Base-by-base conservation (phyloP, 441 rosid genomes). In the Adansonia rubrostipa region DNA sequence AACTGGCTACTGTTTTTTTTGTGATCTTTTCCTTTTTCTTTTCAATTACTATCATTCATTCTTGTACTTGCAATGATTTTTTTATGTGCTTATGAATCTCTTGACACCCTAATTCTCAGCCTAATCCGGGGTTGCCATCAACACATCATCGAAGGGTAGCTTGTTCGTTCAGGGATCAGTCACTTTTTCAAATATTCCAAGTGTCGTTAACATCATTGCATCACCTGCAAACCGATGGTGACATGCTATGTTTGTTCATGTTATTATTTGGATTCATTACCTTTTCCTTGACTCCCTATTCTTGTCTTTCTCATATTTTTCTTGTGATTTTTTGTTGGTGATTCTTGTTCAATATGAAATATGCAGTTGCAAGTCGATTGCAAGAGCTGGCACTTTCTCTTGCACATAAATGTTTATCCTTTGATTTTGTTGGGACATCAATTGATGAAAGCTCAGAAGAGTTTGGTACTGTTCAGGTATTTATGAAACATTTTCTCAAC, bases 361-460 rank as follows among this genome's bases (percentile, higher is more conserved):
- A 78, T 82, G 76, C 89, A 95, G 99, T 82, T 74, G 81, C 82
- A 54, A 88, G 92, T 77, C 92, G 90, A 61, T 88, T 97, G 89
- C 97, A 95, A 87, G 99, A 90, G 88, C 84, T 95, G 88, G 95
- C 98, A 9, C 94, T 97, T 77, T 93, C 99, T 71, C 99, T 97
- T 82, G 88, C 99, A 0, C 92, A 93, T 73, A 92, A 91, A 88
- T 97, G 99, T 81, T 89, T 95, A 73, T 97, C 99, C 28, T 97
- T 92, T 85, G 99, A 97, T 87, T 97, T 97, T 84, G 97, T 90
- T 85, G 99, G 99, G 85, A 94, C 99, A 72, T 90, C 97, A 64
- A 86, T 90, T 80, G 99, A 97, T 85, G 99, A 97, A 90, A 93
- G 99, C 77, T 93, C 99, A 58, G 99, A 95, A 82, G 99, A 97